phyloP scores from a whole-genome alignment of 106 monocot genomes.

The Narthecium ossifragum region DNA sequence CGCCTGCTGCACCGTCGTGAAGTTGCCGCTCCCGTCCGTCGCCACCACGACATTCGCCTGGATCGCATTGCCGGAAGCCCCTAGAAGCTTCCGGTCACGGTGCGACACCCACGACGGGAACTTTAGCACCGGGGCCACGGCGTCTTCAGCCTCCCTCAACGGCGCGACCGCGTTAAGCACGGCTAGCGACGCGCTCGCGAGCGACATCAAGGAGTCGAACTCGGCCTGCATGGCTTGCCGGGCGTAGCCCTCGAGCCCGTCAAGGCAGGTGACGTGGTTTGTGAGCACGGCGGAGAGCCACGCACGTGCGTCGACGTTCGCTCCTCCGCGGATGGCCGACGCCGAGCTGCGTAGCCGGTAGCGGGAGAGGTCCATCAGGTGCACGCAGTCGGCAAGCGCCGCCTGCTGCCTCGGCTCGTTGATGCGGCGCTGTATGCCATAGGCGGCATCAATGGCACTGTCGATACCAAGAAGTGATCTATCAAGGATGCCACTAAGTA shows the following conservation, averaged over 20 bases:
- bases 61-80: neutral
- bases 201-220: constrained; percentile 6
- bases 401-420: constrained; percentile 6
- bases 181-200: constrained; percentile 35
- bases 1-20: constrained; percentile 21
- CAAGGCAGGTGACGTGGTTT: constrained; percentile 39
- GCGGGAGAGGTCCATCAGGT: constrained; percentile 32
- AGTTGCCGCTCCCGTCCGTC: constrained; percentile 24
- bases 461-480: constrained; percentile 4
- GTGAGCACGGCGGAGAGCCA: constrained; percentile 47
- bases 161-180: constrained; percentile 18
- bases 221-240: neutral
- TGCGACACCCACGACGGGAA: constrained; percentile 22
- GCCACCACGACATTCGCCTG: constrained; percentile 22
- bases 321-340: neutral
- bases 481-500: too few species aligned
- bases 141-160: neutral
- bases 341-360: constrained; percentile 16
- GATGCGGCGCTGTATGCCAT: constrained; percentile 1
- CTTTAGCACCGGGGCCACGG: neutral
- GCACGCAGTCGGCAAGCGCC: constrained; percentile 33
- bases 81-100: constrained; percentile 18
- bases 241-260: constrained; percentile 14
- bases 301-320: constrained; percentile 18
- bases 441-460: neutral